Percentiles rank a stretch among this genome's conserved stretches.
phyloP scores from a whole-genome alignment of 169 alveolate genomes.

The Sarcocystis neurona region DNA sequence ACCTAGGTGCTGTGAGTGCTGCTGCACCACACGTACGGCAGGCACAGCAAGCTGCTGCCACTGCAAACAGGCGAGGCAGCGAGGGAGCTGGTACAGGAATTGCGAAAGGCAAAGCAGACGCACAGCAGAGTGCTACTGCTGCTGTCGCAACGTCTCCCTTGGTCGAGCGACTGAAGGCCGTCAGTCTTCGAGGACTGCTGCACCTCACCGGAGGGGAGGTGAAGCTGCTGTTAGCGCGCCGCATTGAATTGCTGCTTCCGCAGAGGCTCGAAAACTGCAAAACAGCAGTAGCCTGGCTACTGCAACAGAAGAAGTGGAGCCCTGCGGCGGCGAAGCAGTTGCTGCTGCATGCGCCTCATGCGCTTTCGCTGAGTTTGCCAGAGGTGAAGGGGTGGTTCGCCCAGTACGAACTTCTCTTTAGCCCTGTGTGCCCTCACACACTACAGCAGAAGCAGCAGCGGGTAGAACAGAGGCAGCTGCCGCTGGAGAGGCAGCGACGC shows the following conservation, averaged over 20 bases:
- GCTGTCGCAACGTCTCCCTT: slow-evolving; percentile 25
- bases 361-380: not conserved
- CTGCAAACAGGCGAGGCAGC: too few species aligned
- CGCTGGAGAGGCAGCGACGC: not conserved
- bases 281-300: not conserved
- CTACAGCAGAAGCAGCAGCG: too few species aligned
- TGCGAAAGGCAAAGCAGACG: too few species aligned
- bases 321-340: not conserved
- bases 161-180: not conserved
- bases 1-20: too few species aligned
- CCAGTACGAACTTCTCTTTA: not conserved
- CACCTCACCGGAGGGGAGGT: slow-evolving; percentile 10
- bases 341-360: slow-evolving; percentile 17
- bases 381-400: not conserved
- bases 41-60: too few species aligned
- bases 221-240: not conserved
- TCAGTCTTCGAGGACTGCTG: not conserved
- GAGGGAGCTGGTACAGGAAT: too few species aligned
- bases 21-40: too few species aligned
- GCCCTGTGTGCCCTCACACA: not conserved
- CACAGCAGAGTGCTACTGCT: too few species aligned
- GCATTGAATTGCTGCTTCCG: slow-evolving; percentile 6
- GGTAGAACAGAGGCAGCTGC: not conserved
- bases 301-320: not conserved
- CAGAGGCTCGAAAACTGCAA: slow-evolving; percentile 8